phyloP scores from a whole-genome alignment of 2,329 filamentous ascomycete genomes.

The Phoma sp. region DNA sequence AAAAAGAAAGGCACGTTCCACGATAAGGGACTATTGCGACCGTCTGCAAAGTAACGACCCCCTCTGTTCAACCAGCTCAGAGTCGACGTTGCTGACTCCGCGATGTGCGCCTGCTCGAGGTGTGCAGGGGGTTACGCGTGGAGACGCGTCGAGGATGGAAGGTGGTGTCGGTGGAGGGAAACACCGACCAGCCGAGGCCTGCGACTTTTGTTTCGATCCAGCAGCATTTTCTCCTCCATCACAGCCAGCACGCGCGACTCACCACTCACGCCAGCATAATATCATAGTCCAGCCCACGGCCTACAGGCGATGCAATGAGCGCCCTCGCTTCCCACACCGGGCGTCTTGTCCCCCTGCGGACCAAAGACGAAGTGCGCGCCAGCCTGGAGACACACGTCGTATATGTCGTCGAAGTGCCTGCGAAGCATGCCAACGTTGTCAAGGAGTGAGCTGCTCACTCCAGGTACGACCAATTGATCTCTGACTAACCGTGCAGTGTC shows the following conservation, averaged over 20 bases:
- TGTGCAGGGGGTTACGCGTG: slow-evolving; percentile 7
- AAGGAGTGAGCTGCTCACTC: slow-evolving; percentile 66
- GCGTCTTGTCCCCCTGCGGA: slow-evolving; percentile 53
- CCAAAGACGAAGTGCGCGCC: slow-evolving; percentile 59
- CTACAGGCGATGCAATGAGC: slow-evolving; percentile 37
- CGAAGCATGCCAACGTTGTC: slow-evolving; percentile 74
- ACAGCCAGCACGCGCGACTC: slow-evolving; percentile 7
- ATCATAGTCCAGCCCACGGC: slow-evolving; percentile 6
- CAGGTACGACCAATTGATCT: slow-evolving; percentile 14
- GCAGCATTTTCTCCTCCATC: slow-evolving; percentile 2
- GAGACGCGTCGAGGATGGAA: slow-evolving; percentile 4
- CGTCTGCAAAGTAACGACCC: neutral
- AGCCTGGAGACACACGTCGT: slow-evolving; percentile 65
- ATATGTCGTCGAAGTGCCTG: slow-evolving; percentile 75
- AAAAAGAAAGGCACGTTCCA: neutral
- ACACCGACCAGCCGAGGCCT: slow-evolving; percentile 17
- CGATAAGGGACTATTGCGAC: neutral
- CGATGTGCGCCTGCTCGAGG: neutral
- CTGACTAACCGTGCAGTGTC: slow-evolving; percentile 47
- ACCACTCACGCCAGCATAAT: slow-evolving; percentile 7
- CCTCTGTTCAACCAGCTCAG: no score
- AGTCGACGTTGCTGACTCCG: slow-evolving; percentile 1
- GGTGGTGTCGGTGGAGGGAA: slow-evolving; percentile 8
- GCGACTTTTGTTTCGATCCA: slow-evolving; percentile 11
- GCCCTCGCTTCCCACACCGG: slow-evolving; percentile 25